These are phyloP conservation scores for Neurospora sp. DNA, from an alignment of 495 filamentous ascomycete species.

Conservation along the genomic window DNA sequence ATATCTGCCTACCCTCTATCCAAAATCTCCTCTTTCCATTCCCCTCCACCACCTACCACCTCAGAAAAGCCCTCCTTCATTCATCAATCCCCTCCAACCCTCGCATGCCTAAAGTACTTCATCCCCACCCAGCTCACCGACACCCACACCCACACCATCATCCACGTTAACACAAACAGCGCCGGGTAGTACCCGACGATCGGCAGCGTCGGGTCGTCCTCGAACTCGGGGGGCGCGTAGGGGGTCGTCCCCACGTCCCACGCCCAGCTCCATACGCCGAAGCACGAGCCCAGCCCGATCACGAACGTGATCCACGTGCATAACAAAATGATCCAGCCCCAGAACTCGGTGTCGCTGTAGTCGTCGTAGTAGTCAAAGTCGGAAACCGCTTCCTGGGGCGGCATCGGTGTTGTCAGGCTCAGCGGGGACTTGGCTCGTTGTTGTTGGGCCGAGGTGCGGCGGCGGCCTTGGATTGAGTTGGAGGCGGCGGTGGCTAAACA, in stretches of 20 bases:
- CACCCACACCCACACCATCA: constrained; percentile 99
- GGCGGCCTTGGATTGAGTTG: constrained; percentile 26
- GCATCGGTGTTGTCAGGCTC: constrained; percentile 32
- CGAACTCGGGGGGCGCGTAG: constrained; percentile 83
- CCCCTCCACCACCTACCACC: neutral
- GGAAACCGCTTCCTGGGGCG: constrained; percentile 25
- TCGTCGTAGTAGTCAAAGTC: constrained; percentile 47
- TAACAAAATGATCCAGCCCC: constrained; percentile 86
- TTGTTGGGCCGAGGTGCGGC: constrained; percentile 39
- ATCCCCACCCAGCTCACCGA: constrained; percentile 94
- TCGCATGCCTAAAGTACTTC: constrained; percentile 98
- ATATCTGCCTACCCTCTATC: neutral
- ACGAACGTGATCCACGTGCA: constrained; percentile 94
- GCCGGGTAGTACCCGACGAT: constrained; percentile 97
- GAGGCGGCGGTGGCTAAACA: neutral
- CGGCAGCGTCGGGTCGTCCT: constrained; percentile 85
- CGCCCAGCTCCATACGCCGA: constrained; percentile 99
- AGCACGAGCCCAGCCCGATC: constrained; percentile 86
- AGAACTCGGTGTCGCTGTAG: constrained; percentile 89
- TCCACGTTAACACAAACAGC: constrained; percentile 77
- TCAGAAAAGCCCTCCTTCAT: neutral
- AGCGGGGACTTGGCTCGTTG: constrained; percentile 52
- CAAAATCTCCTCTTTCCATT: neutral
- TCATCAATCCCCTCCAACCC: constrained; percentile 50
- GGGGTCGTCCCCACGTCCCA: constrained; percentile 98